Conservation (phyloP, 352 stramenopile species). For the Phytophthora pseudosyringae region DNA sequence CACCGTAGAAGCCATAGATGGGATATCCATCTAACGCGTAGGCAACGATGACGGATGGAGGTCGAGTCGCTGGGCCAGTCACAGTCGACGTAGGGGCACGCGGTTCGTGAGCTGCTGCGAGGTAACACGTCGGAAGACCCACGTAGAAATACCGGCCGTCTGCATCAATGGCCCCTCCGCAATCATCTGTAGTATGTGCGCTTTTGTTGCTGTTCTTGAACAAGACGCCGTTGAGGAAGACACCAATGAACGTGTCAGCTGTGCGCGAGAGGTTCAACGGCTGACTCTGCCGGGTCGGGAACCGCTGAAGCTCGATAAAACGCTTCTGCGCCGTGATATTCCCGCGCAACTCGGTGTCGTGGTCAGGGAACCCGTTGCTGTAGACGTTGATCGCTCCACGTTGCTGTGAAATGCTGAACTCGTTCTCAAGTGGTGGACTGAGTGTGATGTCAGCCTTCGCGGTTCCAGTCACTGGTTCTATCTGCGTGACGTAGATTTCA, state of each 20-base stretch:
- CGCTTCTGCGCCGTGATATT: conserved; percentile 46
- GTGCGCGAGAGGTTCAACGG: conserved; percentile 23
- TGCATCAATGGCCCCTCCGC: conserved; percentile 56
- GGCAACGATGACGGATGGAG: conserved; percentile 46
- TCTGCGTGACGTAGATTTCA: conserved; percentile 56
- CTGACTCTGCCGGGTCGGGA: conserved; percentile 43
- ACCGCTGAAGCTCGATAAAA: conserved; percentile 68
- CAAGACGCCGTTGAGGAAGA: conserved; percentile 72
- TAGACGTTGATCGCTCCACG: conserved; percentile 55
- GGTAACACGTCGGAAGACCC: conserved; percentile 47
- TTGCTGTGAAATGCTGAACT: conserved; percentile 55
- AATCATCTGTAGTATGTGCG: conserved; percentile 37
- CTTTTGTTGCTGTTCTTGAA: conserved; percentile 42
- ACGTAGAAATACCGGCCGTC: conserved; percentile 61
- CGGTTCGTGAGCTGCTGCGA: conserved; percentile 21
- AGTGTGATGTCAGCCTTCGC: conserved; percentile 8
- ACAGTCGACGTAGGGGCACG: not conserved
- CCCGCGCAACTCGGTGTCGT: conserved; percentile 28
- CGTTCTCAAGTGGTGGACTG: conserved; percentile 27
- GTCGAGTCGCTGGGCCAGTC: not conserved
- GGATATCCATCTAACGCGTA: conserved; percentile 74
- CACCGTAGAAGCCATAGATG: conserved; percentile 59
- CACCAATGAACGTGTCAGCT: conserved; percentile 42
- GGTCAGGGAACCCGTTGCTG: conserved; percentile 67
- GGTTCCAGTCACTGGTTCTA: conserved; percentile 47